phyloP scores from a whole-genome alignment of 2,329 filamentous ascomycete genomes.

The Hymenoscyphus repandus region DNA sequence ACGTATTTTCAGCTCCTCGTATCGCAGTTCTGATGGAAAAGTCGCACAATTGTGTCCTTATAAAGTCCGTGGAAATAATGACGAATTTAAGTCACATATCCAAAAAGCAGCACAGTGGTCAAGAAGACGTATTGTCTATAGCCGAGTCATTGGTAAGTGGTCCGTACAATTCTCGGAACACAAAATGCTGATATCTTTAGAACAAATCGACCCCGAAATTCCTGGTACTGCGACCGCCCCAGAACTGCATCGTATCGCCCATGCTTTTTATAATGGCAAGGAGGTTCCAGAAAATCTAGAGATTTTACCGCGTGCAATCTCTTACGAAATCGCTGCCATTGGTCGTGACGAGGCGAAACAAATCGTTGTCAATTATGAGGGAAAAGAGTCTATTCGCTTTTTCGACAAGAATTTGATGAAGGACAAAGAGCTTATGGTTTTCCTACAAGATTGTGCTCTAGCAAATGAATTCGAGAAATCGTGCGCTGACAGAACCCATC shows the following conservation, averaged over 20 bases:
- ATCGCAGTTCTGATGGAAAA: not conserved
- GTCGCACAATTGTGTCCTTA: conserved; percentile 4
- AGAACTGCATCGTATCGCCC: conserved; percentile 8
- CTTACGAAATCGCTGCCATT: not conserved
- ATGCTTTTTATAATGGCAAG: conserved; percentile 10
- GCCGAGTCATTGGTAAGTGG: conserved; percentile 1
- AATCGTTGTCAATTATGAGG: not conserved
- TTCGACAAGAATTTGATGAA: not conserved
- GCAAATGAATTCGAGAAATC: conserved; percentile 13
- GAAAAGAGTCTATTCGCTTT: not conserved
- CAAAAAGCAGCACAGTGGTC: not conserved
- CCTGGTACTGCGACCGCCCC: not conserved
- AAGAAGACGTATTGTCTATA: not conserved
- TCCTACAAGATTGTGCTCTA: conserved; percentile 17
- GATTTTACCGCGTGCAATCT: too few species aligned
- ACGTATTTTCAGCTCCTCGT: conserved; percentile 9
- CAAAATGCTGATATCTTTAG: conserved; percentile 4
- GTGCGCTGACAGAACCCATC: not conserved
- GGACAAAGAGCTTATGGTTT: conserved; percentile 6
- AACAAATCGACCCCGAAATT: not conserved
- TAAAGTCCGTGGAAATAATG: conserved; percentile 6
- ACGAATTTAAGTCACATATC: not conserved
- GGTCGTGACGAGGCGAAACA: not conserved
- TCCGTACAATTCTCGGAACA: not conserved
- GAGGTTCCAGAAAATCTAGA: conserved; percentile 8